Evolutionary conservation across 2,329 filamentous ascomycete genomes (phyloP).

Genomic region (Diplodia corticola): DNA sequence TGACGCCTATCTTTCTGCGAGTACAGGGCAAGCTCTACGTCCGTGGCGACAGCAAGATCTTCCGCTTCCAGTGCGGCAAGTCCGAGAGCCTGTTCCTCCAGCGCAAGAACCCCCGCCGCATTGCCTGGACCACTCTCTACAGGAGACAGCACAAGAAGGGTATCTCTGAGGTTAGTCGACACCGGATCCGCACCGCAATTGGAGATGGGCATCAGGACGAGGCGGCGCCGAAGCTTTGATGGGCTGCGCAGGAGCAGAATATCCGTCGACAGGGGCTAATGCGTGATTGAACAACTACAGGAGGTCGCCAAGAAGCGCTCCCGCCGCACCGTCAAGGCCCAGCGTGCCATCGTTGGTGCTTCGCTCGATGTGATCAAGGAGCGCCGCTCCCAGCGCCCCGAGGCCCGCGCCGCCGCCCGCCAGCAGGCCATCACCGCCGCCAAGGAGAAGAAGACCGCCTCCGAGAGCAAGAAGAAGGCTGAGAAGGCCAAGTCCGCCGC

Average conservation of each 20-base stretch:
- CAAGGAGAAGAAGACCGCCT: conserved; percentile 96
- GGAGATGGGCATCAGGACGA: not conserved
- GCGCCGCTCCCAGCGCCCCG: conserved; percentile 89
- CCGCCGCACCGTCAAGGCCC: conserved; percentile 95
- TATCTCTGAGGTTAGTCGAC: conserved; percentile 89
- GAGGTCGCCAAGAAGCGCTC: conserved; percentile 99
- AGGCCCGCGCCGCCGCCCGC: conserved; percentile 91
- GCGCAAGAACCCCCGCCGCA: conserved; percentile 99
- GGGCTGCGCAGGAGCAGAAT: not conserved
- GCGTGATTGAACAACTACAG: conserved; percentile 53
- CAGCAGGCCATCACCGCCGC: conserved; percentile 89
- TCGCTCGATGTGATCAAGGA: conserved; percentile 99
- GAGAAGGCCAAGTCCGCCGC: conserved; percentile 96
- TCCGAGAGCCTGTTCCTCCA: conserved; percentile 99
- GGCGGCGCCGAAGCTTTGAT: not conserved
- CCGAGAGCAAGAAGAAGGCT: conserved; percentile 91
- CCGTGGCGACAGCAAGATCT: conserved; percentile 99
- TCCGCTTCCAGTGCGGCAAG: conserved; percentile 99
- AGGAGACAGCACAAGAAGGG: conserved; percentile 99
- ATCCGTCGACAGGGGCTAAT: conserved; percentile 19
- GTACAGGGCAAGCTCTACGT: conserved; percentile 97
- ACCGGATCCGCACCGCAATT: not conserved
- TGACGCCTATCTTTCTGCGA: conserved; percentile 5
- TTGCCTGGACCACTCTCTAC: conserved; percentile 98
- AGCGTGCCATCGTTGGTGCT: conserved; percentile 98